phyloP scores from a whole-genome alignment of 2,329 filamentous ascomycete genomes.

The Dactylellina drechsleri region DNA sequence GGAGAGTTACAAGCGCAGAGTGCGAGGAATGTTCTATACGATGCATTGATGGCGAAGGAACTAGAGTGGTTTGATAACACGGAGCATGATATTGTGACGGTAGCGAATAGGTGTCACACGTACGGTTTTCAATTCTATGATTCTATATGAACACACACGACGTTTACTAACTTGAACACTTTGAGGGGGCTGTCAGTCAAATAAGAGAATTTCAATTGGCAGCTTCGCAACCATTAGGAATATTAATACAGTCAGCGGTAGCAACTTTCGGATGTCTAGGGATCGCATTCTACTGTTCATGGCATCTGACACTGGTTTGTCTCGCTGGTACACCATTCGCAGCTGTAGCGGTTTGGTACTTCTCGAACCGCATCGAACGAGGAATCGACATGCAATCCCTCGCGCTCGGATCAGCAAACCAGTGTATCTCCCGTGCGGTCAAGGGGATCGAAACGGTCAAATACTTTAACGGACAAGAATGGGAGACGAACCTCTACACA shows the following conservation, averaged over 20 bases:
- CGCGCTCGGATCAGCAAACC: slow-evolving; percentile 69
- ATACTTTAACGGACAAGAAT: slow-evolving; percentile 78
- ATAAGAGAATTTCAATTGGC: slow-evolving; percentile 83
- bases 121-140: slow-evolving; percentile 64
- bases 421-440: slow-evolving; percentile 74
- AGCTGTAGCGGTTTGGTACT: slow-evolving; percentile 61
- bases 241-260: slow-evolving; percentile 72
- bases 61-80: slow-evolving; percentile 84
- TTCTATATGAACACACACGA: slow-evolving; percentile 65
- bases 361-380: slow-evolving; percentile 39
- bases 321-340: slow-evolving; percentile 78
- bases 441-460: slow-evolving; percentile 85
- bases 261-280: slow-evolving; percentile 73
- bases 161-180: slow-evolving; percentile 69
- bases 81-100: slow-evolving; percentile 68
- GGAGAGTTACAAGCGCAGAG: slow-evolving; percentile 80
- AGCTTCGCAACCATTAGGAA: slow-evolving; percentile 81
- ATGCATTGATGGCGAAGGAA: slow-evolving; percentile 75
- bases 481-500: slow-evolving; percentile 75
- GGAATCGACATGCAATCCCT: slow-evolving; percentile 44
- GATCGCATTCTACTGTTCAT: slow-evolving; percentile 81
- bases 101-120: slow-evolving; percentile 50
- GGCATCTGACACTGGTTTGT: slow-evolving; percentile 83
- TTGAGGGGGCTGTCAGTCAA: slow-evolving; percentile 76
- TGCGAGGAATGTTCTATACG: slow-evolving; percentile 74